Evolutionary conservation across 345 rosid genomes (phyloP).

Genomic region (Heritiera littoralis): DNA sequence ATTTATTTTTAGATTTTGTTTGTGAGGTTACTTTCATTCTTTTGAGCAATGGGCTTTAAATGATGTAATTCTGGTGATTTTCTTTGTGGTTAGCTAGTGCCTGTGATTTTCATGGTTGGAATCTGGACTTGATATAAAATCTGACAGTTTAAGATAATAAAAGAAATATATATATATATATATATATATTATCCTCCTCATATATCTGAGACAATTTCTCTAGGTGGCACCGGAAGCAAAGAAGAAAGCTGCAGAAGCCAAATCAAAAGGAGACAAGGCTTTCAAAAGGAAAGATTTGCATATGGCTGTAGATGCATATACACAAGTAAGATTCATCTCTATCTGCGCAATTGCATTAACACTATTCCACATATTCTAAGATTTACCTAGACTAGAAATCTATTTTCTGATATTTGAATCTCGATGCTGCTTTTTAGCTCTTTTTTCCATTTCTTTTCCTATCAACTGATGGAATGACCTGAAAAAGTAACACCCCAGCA

Average conservation of each 20-base stretch:
- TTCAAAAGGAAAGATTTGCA: conserved; percentile 60
- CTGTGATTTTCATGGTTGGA: background rate
- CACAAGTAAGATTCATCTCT: conserved; percentile 52
- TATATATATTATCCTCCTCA: no score
- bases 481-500: background rate
- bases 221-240: conserved; percentile 82
- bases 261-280: conserved; percentile 87
- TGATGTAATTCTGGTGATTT: background rate
- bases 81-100: conserved; percentile 9
- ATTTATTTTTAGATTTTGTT: background rate
- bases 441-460: background rate
- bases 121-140: background rate
- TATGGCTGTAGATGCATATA: conserved; percentile 70
- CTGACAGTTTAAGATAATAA: background rate
- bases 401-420: no score
- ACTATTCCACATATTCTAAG: background rate
- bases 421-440: background rate
- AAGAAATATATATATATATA: background rate
- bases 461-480: background rate
- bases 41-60: background rate
- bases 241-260: conserved; percentile 83
- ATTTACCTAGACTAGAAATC: background rate
- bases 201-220: conserved; percentile 8
- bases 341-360: background rate
- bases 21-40: background rate